Percentiles rank a stretch among this genome's conserved stretches.
Evolutionary conservation across 768 basidiomycete genomes (phyloP).

Genomic region (Tremella fuciformis): DNA sequence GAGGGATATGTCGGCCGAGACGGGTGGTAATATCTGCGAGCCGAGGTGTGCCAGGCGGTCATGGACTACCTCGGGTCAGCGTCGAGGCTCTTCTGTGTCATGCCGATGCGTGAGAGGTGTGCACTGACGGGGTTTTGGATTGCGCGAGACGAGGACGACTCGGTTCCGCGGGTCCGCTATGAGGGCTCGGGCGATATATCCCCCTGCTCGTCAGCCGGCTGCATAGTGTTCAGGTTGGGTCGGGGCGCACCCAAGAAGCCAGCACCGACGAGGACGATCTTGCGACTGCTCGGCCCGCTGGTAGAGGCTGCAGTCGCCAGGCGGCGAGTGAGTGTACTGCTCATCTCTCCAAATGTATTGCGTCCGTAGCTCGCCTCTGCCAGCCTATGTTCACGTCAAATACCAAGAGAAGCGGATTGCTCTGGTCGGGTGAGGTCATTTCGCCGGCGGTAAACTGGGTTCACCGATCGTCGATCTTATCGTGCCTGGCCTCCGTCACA

Average conservation of each 20-base stretch:
- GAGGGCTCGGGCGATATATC: conserved; percentile 62
- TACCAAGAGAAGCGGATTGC: too few species aligned
- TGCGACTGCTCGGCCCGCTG: conserved; percentile 26
- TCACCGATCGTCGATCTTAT: too few species aligned
- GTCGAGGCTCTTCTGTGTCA: neutral
- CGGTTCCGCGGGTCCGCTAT: conserved; percentile 53
- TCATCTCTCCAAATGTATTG: too few species aligned
- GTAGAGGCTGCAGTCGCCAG: neutral
- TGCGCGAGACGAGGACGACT: conserved; percentile 64
- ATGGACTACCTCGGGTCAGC: conserved; percentile 42
- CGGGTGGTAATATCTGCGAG: conserved; percentile 54
- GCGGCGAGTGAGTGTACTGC: too few species aligned
- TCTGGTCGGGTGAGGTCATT: too few species aligned
- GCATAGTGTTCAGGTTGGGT: neutral
- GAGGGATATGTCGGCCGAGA: conserved; percentile 61
- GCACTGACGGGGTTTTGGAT: conserved; percentile 56
- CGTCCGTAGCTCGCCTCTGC: too few species aligned
- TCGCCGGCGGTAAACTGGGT: too few species aligned
- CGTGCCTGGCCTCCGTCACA: too few species aligned
- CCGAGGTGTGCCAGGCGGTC: conserved; percentile 42
- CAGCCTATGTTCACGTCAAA: too few species aligned
- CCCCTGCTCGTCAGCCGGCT: conserved; percentile 54
- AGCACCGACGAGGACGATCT: conserved; percentile 55
- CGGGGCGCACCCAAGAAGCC: conserved; percentile 60
- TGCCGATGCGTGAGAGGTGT: conserved; percentile 18